Evolutionary conservation across 228 moss, liverwort and hornwort genomes (phyloP).

Genomic region (Sphagnum magellanicum): DNA sequence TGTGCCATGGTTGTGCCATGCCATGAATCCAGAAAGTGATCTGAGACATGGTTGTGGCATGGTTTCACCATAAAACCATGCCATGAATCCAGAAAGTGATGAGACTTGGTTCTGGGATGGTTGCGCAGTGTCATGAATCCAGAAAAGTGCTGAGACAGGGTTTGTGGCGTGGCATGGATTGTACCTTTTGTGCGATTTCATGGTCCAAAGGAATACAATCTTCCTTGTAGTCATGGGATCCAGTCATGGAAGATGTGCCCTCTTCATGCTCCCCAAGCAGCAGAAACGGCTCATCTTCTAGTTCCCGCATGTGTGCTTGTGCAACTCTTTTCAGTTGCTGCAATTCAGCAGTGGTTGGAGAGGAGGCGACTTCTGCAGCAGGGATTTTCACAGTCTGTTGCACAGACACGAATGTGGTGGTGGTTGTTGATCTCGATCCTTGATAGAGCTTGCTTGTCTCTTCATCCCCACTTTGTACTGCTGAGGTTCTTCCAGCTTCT

Average conservation of each 20-base stretch:
- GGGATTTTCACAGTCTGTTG: slow-evolving; percentile 10
- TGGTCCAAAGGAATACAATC: slow-evolving; percentile 17
- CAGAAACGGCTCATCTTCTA: slow-evolving; percentile 4
- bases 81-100: no score
- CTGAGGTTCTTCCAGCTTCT: neutral
- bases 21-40: no score
- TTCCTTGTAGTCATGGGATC: slow-evolving; percentile 15
- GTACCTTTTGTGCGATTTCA: slow-evolving; percentile 19
- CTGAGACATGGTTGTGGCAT: no score
- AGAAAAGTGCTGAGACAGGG: no score
- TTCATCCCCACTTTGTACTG: slow-evolving; percentile 10
- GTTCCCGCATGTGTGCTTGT: slow-evolving; percentile 11
- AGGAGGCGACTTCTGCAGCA: slow-evolving; percentile 11
- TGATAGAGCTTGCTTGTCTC: slow-evolving; percentile 8
- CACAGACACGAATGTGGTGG: slow-evolving; percentile 8
- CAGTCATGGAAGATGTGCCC: slow-evolving; percentile 28
- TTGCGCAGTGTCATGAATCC: no score
- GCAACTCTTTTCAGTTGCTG: neutral
- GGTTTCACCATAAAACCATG: no score
- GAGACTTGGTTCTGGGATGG: no score
- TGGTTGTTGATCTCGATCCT: slow-evolving; percentile 14
- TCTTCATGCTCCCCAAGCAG: slow-evolving; percentile 20
- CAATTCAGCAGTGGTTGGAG: slow-evolving; percentile 8
- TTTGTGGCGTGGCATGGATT: neutral
- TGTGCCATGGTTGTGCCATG: no score